phyloP scores from a whole-genome alignment of 2,329 filamentous ascomycete species.

The Cadophora luteo-olivacea region DNA sequence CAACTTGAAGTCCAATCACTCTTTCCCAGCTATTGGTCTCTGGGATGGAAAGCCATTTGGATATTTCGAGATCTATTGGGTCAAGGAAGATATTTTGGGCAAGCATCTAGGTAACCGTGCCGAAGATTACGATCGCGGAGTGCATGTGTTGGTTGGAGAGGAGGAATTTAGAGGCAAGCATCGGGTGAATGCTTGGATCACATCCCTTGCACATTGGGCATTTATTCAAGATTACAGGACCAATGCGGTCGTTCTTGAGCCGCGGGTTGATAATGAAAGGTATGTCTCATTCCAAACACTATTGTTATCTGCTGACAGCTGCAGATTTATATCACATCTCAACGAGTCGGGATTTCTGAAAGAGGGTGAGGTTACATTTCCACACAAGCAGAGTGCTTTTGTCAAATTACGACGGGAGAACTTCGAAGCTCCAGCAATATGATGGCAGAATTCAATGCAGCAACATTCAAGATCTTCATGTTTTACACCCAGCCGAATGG shows the following conservation, averaged over 20 bases:
- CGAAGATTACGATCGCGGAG: slow-evolving; percentile 83
- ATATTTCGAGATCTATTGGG: slow-evolving; percentile 98
- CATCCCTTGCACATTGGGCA: slow-evolving; percentile 85
- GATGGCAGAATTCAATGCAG: slow-evolving; percentile 19
- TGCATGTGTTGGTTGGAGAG: slow-evolving; percentile 91
- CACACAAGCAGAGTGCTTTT: slow-evolving; percentile 91
- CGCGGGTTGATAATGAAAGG: slow-evolving; percentile 89
- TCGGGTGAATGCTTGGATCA: slow-evolving; percentile 80
- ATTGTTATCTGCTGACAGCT: background rate
- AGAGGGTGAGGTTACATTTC: slow-evolving; percentile 84
- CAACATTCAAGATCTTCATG: background rate
- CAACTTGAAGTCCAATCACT: slow-evolving; percentile 72
- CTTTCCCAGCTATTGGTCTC: slow-evolving; percentile 88
- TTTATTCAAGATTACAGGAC: slow-evolving; percentile 81
- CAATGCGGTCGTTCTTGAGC: slow-evolving; percentile 84
- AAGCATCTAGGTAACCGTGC: slow-evolving; percentile 70
- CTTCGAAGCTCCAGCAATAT: slow-evolving; percentile 72
- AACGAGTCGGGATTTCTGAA: slow-evolving; percentile 81
- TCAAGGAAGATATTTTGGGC: slow-evolving; percentile 86
- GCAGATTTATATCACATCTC: slow-evolving; percentile 71
- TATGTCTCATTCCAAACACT: slow-evolving; percentile 53
- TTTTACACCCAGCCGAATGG: background rate
- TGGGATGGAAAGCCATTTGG: slow-evolving; percentile 97
- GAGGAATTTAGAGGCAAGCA: slow-evolving; percentile 86
- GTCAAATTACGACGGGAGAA: slow-evolving; percentile 80